A percentile compares a stretch with the other conserved stretches of the same genome.
phyloP scores from a whole-genome alignment of 495 filamentous ascomycete genomes.

The Lasiosphaeria miniovina region DNA sequence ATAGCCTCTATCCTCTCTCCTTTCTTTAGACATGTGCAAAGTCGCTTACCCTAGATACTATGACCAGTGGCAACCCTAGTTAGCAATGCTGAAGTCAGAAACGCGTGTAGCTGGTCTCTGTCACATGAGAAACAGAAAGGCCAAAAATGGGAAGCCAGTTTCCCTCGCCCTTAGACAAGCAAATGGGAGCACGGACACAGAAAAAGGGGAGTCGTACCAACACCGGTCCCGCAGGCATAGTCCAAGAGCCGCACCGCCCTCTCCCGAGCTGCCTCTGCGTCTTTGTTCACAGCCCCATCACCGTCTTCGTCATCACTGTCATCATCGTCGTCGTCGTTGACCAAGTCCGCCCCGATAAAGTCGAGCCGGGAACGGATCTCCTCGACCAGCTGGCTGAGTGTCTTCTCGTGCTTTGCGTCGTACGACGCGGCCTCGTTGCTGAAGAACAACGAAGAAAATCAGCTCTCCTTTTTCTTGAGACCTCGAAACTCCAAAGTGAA shows the following conservation, averaged over 20 bases:
- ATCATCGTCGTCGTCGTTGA: constrained; percentile 33
- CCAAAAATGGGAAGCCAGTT: too few relatives aligned
- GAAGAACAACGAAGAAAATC: neutral
- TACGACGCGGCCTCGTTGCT: constrained; percentile 42
- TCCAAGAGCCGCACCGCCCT: constrained; percentile 61
- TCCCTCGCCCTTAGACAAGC: neutral
- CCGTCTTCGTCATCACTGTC: constrained; percentile 21
- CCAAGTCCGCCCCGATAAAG: constrained; percentile 63
- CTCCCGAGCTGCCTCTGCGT: constrained; percentile 27
- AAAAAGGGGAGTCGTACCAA: constrained; percentile 31
- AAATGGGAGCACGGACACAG: neutral
- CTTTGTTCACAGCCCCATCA: constrained; percentile 28
- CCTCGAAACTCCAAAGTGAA: too few relatives aligned
- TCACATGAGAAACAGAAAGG: too few relatives aligned
- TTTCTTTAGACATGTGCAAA: too few relatives aligned
- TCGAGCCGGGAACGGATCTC: constrained; percentile 51
- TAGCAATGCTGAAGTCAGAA: too few relatives aligned
- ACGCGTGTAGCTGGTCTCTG: too few relatives aligned
- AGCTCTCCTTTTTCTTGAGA: neutral
- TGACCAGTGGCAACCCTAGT: too few relatives aligned
- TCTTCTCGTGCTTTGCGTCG: constrained; percentile 40
- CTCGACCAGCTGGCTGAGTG: constrained; percentile 38
- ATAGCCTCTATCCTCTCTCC: too few relatives aligned
- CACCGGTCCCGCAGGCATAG: constrained; percentile 73
- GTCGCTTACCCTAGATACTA: too few relatives aligned